Conservation (phyloP, 139 green algal species). For the Chlamydomonas applanata region DNA sequence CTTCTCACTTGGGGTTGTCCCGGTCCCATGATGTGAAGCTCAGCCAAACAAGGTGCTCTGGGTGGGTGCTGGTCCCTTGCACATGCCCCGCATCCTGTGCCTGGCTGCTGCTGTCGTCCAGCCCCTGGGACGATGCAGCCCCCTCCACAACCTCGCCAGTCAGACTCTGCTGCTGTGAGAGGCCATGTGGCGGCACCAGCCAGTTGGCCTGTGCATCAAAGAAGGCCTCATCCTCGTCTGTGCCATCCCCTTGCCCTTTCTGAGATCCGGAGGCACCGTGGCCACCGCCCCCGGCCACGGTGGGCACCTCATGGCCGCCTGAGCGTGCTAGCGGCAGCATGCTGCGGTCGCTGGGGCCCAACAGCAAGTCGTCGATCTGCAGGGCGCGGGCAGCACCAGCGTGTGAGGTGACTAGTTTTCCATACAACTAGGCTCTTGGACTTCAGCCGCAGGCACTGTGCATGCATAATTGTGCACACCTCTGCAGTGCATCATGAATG, state of each 20-base stretch:
- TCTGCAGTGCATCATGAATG: too few species aligned
- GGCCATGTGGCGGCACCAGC: constrained; percentile 9
- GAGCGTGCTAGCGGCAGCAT: constrained; percentile 18
- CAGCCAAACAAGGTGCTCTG: constrained; percentile 11
- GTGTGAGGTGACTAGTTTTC: too few species aligned
- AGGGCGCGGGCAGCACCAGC: constrained; percentile 21
- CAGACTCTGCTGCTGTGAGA: neutral
- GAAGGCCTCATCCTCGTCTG: constrained; percentile 38
- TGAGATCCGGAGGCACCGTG: too few species aligned
- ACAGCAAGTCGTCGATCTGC: constrained; percentile 75
- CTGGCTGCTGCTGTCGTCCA: too few species aligned
- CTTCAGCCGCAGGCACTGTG: too few species aligned
- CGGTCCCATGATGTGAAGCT: constrained; percentile 8
- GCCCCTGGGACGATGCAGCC: too few species aligned
- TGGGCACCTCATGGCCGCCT: constrained; percentile 16
- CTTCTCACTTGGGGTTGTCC: neutral
- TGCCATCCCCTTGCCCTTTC: too few species aligned
- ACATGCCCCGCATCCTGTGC: too few species aligned
- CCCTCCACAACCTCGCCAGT: neutral
- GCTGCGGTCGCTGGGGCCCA: constrained; percentile 36
- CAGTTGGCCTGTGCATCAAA: constrained; percentile 39
- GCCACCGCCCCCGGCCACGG: too few species aligned
- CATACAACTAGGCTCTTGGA: too few species aligned
- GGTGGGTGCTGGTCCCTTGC: neutral
- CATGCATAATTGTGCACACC: too few species aligned